Evolutionary conservation across 2,329 filamentous ascomycete genomes (phyloP).

Genomic region (Berkeleyomyces basicola): DNA sequence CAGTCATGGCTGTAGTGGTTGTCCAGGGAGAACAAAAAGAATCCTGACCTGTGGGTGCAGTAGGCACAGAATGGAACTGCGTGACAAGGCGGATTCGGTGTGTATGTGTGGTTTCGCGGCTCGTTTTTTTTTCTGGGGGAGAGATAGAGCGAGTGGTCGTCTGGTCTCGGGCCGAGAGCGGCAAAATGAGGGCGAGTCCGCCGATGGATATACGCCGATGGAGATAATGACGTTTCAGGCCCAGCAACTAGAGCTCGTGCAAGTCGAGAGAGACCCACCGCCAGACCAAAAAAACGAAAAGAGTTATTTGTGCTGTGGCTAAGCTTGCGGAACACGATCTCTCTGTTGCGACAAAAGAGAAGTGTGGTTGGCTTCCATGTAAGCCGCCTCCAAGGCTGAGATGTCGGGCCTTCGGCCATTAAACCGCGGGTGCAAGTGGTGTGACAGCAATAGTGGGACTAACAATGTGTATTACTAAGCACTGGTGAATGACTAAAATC

Average conservation of each 20-base stretch:
- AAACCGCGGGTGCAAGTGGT: neutral
- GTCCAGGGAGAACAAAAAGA: neutral
- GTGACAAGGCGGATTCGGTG: neutral
- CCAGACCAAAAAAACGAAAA: no score
- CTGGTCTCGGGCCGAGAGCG: slow-evolving; percentile 5
- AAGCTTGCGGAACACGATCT: no score
- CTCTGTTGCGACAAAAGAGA: no score
- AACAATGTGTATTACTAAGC: neutral
- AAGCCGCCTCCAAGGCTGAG: neutral
- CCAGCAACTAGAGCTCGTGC: no score
- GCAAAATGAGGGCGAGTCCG: neutral
- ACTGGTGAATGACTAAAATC: neutral
- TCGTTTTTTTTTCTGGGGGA: no score
- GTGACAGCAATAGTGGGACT: neutral
- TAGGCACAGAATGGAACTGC: no score
- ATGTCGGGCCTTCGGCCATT: neutral
- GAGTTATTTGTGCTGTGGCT: no score
- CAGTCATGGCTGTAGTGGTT: neutral
- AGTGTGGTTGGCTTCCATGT: neutral
- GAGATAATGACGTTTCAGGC: no score
- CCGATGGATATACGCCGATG: no score
- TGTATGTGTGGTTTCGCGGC: neutral
- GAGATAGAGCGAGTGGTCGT: neutral
- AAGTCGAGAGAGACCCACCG: no score
- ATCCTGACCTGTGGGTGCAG: neutral